Conservation (phyloP, 208 protist genomes). For the Leptomonas pyrrhocoris region DNA sequence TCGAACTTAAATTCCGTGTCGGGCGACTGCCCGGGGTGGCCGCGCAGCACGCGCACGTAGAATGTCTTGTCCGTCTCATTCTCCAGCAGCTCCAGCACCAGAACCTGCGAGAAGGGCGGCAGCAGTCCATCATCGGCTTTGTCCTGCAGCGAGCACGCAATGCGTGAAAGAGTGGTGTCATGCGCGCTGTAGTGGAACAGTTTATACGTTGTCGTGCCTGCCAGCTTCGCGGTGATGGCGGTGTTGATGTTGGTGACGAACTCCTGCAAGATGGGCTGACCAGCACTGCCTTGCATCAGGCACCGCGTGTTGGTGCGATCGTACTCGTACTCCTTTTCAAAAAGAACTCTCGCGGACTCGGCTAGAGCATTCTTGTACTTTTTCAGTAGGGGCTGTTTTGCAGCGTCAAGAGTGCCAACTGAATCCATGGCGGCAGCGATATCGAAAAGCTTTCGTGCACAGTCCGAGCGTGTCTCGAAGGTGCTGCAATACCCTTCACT, state of each 20-base stretch:
- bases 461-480: conserved; percentile 8
- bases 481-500: conserved; percentile 28
- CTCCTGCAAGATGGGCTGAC: conserved; percentile 31
- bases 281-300: conserved; percentile 24
- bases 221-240: conserved; percentile 11
- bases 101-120: conserved; percentile 54
- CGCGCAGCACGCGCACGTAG: conserved; percentile 59
- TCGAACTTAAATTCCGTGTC: conserved; percentile 35
- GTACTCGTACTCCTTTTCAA: conserved; percentile 15
- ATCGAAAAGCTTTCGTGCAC: conserved; percentile 23
- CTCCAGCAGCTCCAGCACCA: conserved; percentile 63
- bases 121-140: conserved; percentile 29
- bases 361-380: background rate
- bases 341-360: background rate
- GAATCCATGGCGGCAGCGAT: conserved; percentile 18
- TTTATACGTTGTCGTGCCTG: conserved; percentile 33
- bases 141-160: conserved; percentile 52
- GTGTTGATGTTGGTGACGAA: conserved; percentile 43
- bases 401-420: conserved; percentile 8
- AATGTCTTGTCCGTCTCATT: conserved; percentile 27
- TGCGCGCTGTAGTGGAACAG: conserved; percentile 64
- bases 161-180: conserved; percentile 43
- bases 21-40: conserved; percentile 41
- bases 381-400: conserved; percentile 26
- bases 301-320: conserved; percentile 22